These are phyloP conservation scores for Pseudisothecium myosuroides DNA, from an alignment of 225 moss, liverwort and hornwort genomes.

Conservation along the genomic window DNA sequence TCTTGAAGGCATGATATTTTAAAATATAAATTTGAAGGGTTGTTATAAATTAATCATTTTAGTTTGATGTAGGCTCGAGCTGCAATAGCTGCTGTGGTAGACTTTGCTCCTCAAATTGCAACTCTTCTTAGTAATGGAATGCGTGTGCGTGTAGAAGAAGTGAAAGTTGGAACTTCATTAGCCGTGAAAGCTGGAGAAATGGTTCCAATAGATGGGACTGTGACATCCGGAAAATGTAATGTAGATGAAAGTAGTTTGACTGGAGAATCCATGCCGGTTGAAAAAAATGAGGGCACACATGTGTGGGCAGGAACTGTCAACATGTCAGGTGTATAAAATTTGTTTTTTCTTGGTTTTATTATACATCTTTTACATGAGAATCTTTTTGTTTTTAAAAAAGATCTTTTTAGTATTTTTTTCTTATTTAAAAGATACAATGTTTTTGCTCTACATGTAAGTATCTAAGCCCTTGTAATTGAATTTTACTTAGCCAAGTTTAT, in stretches of 20 bases:
- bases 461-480: neutral
- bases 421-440: neutral
- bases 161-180: conserved; percentile 26
- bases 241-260: conserved; percentile 48
- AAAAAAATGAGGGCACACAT: conserved; percentile 26
- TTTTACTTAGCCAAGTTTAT: neutral
- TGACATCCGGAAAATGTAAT: conserved; percentile 21
- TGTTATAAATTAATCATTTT: neutral
- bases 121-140: conserved; percentile 27
- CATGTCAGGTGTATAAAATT: conserved; percentile 23
- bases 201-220: conserved; percentile 37
- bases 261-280: conserved; percentile 34
- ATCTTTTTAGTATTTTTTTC: neutral
- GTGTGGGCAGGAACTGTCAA: conserved; percentile 49
- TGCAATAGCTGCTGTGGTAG: conserved; percentile 28
- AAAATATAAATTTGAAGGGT: neutral
- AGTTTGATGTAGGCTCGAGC: conserved; percentile 31
- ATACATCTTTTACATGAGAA: neutral
- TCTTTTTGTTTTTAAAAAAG: neutral
- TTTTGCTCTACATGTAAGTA: neutral
- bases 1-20: neutral
- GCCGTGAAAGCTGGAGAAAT: conserved; percentile 36
- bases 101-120: conserved; percentile 35
- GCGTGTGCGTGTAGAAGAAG: conserved; percentile 32
- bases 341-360: neutral